phyloP scores from a whole-genome alignment of 1,284 basidiomycete genomes.

The Puccinia horiana region DNA sequence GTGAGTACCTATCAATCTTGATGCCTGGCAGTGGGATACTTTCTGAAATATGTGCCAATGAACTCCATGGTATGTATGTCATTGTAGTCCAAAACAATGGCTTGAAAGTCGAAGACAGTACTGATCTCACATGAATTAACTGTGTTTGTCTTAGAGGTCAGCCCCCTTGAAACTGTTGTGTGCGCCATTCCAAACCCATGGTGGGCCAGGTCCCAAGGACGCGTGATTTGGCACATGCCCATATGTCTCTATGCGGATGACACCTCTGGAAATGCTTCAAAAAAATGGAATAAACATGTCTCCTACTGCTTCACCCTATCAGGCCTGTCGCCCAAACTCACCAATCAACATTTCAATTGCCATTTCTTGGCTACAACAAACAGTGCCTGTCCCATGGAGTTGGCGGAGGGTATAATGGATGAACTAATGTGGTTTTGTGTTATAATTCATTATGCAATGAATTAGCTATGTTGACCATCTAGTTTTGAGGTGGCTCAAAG shows the following conservation, averaged over 20 bases:
- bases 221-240: conserved; percentile 29
- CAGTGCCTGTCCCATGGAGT: not conserved
- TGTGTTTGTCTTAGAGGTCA: not conserved
- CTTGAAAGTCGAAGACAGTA: not conserved
- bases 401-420: conserved; percentile 55
- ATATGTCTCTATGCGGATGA: conserved; percentile 11
- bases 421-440: conserved; percentile 56
- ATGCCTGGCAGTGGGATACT: not conserved
- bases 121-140: not conserved
- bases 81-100: not conserved
- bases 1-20: not conserved
- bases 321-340: not conserved
- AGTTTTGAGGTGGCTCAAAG: too few relatives aligned
- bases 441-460: not conserved
- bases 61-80: not conserved
- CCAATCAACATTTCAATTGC: conserved; percentile 19
- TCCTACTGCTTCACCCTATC: conserved; percentile 5
- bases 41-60: not conserved
- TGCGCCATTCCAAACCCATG: conserved; percentile 35
- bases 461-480: not conserved
- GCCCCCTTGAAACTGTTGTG: not conserved
- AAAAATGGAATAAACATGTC: conserved; percentile 9
- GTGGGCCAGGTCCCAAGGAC: conserved; percentile 33
- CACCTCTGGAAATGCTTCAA: conserved; percentile 9
- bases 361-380: not conserved